These are phyloP conservation scores for Populus pruinosa DNA, from an alignment of 345 rosid genomes.

Conservation along the genomic window DNA sequence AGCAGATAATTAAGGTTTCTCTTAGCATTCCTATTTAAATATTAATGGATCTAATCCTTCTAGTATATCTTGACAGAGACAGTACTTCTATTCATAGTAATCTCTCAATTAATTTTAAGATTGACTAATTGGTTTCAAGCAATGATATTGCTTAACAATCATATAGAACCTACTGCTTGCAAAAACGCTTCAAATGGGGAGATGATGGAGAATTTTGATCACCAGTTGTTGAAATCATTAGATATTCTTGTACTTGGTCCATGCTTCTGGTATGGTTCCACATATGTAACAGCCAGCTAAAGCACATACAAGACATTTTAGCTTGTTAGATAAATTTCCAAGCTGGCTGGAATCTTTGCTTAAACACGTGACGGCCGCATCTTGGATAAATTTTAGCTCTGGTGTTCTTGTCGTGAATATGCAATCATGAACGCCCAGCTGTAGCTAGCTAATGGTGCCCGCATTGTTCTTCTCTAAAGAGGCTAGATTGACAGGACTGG, in stretches of 20 bases:
- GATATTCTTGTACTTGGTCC: not conserved
- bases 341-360: not conserved
- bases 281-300: not conserved
- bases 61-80: too few relatives aligned
- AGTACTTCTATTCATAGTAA: too few relatives aligned
- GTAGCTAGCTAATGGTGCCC: not conserved
- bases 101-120: too few relatives aligned
- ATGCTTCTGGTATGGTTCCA: not conserved
- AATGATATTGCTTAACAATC: too few relatives aligned
- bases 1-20: not conserved
- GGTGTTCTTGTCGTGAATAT: not conserved
- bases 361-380: not conserved
- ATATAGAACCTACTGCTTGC: not conserved
- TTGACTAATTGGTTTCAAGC: too few relatives aligned
- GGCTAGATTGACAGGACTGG: not conserved
- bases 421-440: not conserved
- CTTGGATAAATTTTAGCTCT: not conserved
- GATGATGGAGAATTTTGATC: not conserved
- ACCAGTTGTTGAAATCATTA: not conserved
- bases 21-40: too few relatives aligned
- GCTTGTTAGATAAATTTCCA: not conserved
- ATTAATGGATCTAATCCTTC: too few relatives aligned
- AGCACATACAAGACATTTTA: not conserved
- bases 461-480: not conserved
- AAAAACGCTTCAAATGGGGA: not conserved